phyloP scores from a whole-genome alignment of 129 eudicot species.

The Artemisia argyi region DNA sequence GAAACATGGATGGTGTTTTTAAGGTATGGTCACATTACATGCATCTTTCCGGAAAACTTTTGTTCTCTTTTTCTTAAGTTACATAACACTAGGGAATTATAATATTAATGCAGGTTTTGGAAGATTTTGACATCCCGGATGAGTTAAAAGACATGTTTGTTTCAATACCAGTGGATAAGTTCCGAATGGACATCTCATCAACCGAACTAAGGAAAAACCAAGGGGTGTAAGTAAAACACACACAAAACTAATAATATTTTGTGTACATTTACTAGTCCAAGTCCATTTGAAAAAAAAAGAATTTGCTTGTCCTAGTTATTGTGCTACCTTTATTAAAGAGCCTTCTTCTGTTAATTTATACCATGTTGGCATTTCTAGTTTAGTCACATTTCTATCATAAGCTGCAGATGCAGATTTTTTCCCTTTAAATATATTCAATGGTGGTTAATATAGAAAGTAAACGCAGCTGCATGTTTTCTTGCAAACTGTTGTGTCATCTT shows the following conservation, averaged over 20 bases:
- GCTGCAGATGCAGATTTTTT: conserved; percentile 16
- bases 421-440: not conserved
- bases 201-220: conserved; percentile 66
- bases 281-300: conserved; percentile 9
- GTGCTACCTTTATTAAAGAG: conserved; percentile 11
- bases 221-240: conserved; percentile 26
- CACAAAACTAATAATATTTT: not conserved
- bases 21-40: conserved; percentile 44
- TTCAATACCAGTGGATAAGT: conserved; percentile 78
- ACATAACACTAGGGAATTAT: not conserved
- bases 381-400: conserved; percentile 10
- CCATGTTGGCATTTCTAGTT: not conserved
- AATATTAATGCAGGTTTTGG: conserved; percentile 64
- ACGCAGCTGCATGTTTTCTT: not conserved
- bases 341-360: not conserved
- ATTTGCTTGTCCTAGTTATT: not conserved
- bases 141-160: conserved; percentile 78
- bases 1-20: conserved; percentile 79
- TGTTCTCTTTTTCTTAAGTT: not conserved
- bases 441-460: conserved; percentile 12
- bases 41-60: not conserved
- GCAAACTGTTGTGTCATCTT: too few relatives aligned
- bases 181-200: conserved; percentile 91
- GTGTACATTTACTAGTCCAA: not conserved
- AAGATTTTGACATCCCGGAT: conserved; percentile 77